Base-by-base conservation (phyloP, 1,284 basidiomycete species). In the Cryptococcus sp. region DNA sequence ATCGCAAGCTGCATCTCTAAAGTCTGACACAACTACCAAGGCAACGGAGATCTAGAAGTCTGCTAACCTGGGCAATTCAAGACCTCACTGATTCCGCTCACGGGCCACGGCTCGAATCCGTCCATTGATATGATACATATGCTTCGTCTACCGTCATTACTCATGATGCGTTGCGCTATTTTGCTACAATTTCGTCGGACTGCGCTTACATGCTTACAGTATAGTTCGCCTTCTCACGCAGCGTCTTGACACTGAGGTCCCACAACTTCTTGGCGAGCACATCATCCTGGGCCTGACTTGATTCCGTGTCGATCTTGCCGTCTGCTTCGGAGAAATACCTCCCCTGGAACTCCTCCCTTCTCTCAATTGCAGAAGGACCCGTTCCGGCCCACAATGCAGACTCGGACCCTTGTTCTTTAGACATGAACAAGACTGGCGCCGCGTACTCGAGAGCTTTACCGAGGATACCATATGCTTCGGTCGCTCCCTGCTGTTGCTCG, bases 311-410 rank as follows among this genome's bases (percentile, higher is more conserved):
- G 45, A 71, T 66, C 61, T 72, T 72, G 38, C 70, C 71, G 57
- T 70, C 62, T 11, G 70, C 69, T 47, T 73, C 71, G 10, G 64
- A 66, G 40, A 73, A 67, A 52, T 73, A 72, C 42, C 60, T 51
- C 4, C 70, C 71, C 52, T 73, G 70, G 13, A 65, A 62, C 61
- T 73, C 73, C 27, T 67, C 64, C 38, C 60, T 55, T 23, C 68
- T 55, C 47, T 64, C 50, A 1, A 47, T 63, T 3, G 65, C 62
- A 3, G 53, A 39, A 16, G 41, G 55, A 5, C 50, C 57, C 13
- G 69, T 72, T 1, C 62, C 70, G 3, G 75, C 75, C 73, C 73
- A 77, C 4, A 72, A 55, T 15, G 72, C 71, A 15, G 60, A 64
- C 56, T 77, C 75, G 22, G 68, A 55, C 10, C 75, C 75, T 60